These are phyloP conservation scores for Sabuloglossum arenarium DNA, from an alignment of 495 filamentous ascomycete species.

Conservation along the genomic window DNA sequence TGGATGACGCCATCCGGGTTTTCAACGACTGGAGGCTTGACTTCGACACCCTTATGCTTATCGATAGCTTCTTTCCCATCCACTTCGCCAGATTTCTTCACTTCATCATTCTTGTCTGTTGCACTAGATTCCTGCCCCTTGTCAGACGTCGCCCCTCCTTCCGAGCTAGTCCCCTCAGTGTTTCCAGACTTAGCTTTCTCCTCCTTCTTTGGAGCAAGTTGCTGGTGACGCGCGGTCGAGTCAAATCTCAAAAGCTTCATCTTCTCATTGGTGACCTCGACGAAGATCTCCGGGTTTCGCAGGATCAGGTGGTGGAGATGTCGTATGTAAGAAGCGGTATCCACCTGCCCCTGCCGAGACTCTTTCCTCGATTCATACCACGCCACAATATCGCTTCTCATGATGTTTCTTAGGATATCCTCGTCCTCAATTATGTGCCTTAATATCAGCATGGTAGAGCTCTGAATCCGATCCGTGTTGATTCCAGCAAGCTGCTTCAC, in stretches of 20 bases:
- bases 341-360: constrained; percentile 36
- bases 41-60: constrained; percentile 40
- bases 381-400: constrained; percentile 71
- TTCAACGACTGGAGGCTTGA: constrained; percentile 71
- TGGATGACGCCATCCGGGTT: constrained; percentile 91
- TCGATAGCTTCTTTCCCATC: constrained; percentile 32
- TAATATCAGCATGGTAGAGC: constrained; percentile 67
- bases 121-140: constrained; percentile 9
- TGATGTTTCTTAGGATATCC: constrained; percentile 71
- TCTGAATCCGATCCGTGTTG: constrained; percentile 53
- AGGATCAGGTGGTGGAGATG: constrained; percentile 65
- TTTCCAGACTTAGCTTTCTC: constrained; percentile 13
- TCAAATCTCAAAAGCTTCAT: constrained; percentile 47
- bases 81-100: constrained; percentile 30
- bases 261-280: constrained; percentile 77
- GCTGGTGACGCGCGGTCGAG: constrained; percentile 31
- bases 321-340: constrained; percentile 51
- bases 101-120: constrained; percentile 30
- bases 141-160: constrained; percentile 16
- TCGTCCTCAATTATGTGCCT: constrained; percentile 92
- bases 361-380: constrained; percentile 42
- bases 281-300: constrained; percentile 68
- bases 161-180: constrained; percentile 6
- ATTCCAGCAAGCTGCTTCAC: constrained; percentile 70
- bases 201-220: constrained; percentile 36